Percentiles rank a stretch among this genome's conserved stretches.
Evolutionary conservation across 306 rosid genomes (phyloP).

Genomic region (Cucurbita maxima): DNA sequence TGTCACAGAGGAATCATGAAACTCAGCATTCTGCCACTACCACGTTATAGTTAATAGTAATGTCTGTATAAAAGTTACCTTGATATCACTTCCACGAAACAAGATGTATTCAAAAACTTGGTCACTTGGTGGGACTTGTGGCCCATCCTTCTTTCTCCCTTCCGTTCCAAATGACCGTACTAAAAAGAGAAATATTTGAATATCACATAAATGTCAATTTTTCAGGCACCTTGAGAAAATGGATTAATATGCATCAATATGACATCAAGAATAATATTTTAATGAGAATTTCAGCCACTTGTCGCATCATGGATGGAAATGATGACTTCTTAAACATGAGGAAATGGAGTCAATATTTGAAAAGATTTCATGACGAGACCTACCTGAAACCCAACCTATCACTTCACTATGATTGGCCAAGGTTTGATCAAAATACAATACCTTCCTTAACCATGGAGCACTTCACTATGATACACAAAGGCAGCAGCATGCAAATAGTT

Average conservation of each 20-base stretch:
- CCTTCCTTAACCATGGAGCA: background rate
- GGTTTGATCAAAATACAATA: background rate
- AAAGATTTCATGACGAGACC: background rate
- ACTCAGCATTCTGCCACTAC: background rate
- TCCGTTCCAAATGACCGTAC: slow-evolving; percentile 94
- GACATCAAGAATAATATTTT: background rate
- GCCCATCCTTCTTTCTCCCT: slow-evolving; percentile 93
- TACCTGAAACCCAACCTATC: background rate
- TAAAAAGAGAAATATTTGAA: slow-evolving; percentile 22
- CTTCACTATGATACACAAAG: background rate
- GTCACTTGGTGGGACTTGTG: slow-evolving; percentile 71
- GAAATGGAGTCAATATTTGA: background rate
- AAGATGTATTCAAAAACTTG: slow-evolving; percentile 79
- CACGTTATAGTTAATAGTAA: background rate
- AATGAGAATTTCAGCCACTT: background rate
- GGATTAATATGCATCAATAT: background rate
- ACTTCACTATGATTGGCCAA: background rate
- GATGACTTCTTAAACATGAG: background rate
- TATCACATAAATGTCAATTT: slow-evolving; percentile 4
- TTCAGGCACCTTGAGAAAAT: background rate
- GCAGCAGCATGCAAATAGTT: background rate
- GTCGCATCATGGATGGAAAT: background rate
- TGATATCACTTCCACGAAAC: slow-evolving; percentile 87
- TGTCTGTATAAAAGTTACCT: slow-evolving; percentile 14
- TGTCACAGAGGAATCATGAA: background rate